phyloP scores from a whole-genome alignment of 2,329 filamentous ascomycete genomes.

The Aureobasidium melanogenum region DNA sequence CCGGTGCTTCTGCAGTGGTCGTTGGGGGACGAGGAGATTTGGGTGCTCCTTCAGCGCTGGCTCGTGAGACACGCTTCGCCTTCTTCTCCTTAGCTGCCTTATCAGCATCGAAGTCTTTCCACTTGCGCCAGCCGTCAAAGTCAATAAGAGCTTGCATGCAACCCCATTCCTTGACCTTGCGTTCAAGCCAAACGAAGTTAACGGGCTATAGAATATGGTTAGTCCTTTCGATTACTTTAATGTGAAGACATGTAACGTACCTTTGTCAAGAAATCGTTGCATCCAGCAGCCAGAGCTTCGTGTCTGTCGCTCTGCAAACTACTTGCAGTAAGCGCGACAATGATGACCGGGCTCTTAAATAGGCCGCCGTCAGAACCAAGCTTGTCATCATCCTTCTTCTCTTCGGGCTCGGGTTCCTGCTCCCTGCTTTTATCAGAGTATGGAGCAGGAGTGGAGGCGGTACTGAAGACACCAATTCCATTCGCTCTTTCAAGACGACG shows the following conservation, averaged over 20 bases:
- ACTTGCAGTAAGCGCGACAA: conserved; percentile 90
- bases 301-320: conserved; percentile 92
- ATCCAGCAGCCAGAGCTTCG: conserved; percentile 87
- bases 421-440: conserved; percentile 28
- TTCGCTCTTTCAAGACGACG: conserved; percentile 81
- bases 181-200: conserved; percentile 93
- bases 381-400: conserved; percentile 57
- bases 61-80: conserved; percentile 4
- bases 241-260: neutral
- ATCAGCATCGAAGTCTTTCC: conserved; percentile 50
- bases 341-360: conserved; percentile 96
- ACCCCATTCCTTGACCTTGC: conserved; percentile 98
- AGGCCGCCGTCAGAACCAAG: conserved; percentile 54
- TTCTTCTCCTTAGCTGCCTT: conserved; percentile 9
- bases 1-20: neutral
- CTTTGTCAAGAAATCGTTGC: conserved; percentile 96
- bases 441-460: conserved; percentile 17
- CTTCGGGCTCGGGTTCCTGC: conserved; percentile 22
- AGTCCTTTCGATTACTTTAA: neutral
- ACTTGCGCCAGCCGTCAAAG: conserved; percentile 95
- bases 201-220: conserved; percentile 53
- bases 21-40: neutral
- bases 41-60: neutral
- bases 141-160: conserved; percentile 99
- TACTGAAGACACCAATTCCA: conserved; percentile 78